Evolutionary conservation across 176 grass and related monocot species (phyloP).

Genomic region (Zea mays): DNA sequence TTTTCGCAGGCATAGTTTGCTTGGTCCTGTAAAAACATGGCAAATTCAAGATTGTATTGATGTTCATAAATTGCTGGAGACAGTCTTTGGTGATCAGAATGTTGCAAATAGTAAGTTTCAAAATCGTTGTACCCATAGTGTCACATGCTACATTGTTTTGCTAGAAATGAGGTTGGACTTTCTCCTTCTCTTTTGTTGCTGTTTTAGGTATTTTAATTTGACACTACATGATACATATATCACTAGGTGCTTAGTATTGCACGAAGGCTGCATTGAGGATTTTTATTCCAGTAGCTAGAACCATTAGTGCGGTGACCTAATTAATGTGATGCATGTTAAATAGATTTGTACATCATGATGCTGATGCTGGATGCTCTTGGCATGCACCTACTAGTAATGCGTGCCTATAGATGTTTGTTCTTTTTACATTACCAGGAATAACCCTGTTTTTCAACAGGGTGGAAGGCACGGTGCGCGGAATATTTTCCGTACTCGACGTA

Average conservation of each 20-base stretch:
- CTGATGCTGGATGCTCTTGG: not conserved
- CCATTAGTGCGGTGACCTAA: not conserved
- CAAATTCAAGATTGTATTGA: constrained; percentile 75
- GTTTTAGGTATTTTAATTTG: not conserved
- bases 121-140: not conserved
- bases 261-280: constrained; percentile 10
- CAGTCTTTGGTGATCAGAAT: constrained; percentile 60
- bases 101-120: constrained; percentile 69
- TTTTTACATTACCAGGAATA: constrained; percentile 31
- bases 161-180: not conserved
- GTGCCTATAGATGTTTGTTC: not conserved
- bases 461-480: constrained; percentile 73
- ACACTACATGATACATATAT: not conserved
- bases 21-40: constrained; percentile 75
- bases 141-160: constrained; percentile 7
- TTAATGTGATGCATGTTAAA: constrained; percentile 13
- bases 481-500: constrained; percentile 89
- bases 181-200: not conserved
- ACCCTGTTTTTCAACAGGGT: constrained; percentile 59
- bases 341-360: not conserved
- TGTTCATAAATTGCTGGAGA: constrained; percentile 84
- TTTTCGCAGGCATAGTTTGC: constrained; percentile 48
- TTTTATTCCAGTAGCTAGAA: not conserved
- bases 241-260: not conserved
- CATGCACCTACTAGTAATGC: not conserved